Percentiles rank a stretch among this genome's conserved stretches.
Conservation (phyloP, 2,329 filamentous ascomycete genomes). For the Triangularia setosa region DNA sequence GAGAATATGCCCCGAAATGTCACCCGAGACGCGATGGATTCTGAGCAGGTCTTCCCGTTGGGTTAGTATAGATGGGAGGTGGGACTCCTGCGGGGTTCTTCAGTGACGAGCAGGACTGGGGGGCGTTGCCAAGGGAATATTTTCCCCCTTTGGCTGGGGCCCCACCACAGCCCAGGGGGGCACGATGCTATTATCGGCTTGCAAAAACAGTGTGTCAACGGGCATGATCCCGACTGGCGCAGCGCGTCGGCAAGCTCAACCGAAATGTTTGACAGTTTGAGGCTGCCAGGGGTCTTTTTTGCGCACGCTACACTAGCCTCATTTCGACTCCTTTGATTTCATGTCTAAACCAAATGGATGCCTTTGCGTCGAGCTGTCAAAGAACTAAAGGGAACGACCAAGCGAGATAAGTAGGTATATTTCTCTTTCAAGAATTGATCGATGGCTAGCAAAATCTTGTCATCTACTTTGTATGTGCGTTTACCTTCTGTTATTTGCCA, state of each 20-base stretch:
- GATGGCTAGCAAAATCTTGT: no score
- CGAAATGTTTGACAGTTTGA: background rate
- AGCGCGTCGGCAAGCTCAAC: background rate
- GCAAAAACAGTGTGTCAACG: background rate
- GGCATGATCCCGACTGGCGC: background rate
- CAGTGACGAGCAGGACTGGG: background rate
- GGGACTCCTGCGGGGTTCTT: slow-evolving; percentile 12
- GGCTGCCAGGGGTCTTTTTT: background rate
- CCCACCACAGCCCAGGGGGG: background rate
- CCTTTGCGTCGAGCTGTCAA: no score
- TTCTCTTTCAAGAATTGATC: no score
- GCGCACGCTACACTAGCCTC: background rate
- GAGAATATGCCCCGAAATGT: background rate
- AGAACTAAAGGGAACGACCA: no score
- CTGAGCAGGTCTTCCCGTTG: background rate
- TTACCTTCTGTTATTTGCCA: no score
- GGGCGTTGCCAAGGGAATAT: background rate
- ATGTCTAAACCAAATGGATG: no score
- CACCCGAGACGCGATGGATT: background rate
- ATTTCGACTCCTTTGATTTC: no score
- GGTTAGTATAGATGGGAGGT: background rate
- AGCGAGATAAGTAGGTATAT: no score
- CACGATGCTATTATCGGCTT: background rate
- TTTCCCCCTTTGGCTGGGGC: background rate
- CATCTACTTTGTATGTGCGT: background rate